A percentile compares a stretch with the other conserved stretches of the same genome.
Conservation (phyloP, 306 rosid species). For the Luffa aegyptiaca region DNA sequence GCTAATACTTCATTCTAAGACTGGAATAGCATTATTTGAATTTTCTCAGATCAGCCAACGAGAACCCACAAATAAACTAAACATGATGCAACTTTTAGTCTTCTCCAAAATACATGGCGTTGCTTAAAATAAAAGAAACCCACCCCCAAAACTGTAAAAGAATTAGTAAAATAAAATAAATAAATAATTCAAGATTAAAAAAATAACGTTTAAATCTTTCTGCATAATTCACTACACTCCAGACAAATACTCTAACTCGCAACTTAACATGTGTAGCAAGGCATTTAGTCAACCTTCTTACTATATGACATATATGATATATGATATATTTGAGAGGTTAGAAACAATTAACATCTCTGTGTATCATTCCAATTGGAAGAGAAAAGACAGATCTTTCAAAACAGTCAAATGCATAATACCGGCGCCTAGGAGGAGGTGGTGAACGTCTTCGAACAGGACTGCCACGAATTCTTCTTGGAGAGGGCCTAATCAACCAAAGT, state of each 20-base stretch:
- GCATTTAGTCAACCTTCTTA: neutral
- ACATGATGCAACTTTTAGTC: neutral
- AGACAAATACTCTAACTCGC: neutral
- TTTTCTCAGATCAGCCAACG: neutral
- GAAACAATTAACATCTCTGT: neutral
- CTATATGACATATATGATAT: too few relatives aligned
- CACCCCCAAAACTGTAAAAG: neutral
- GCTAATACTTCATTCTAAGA: neutral
- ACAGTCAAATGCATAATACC: conserved; percentile 34
- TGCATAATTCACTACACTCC: neutral
- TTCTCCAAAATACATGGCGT: neutral
- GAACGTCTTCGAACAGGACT: conserved; percentile 86
- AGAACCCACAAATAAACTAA: neutral
- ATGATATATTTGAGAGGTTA: neutral
- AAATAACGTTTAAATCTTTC: neutral
- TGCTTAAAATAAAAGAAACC: neutral
- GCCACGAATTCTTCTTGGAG: conserved; percentile 84
- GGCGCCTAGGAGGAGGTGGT: conserved; percentile 78
- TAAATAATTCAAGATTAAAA: neutral
- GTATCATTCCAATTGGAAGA: neutral
- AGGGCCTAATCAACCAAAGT: conserved; percentile 25
- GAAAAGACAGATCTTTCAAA: neutral
- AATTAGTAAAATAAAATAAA: too few relatives aligned
- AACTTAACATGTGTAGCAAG: neutral
- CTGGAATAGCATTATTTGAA: neutral